Evolutionary conservation across 306 rosid genomes (phyloP), one percentile per base, ranked within the genome.

Genomic region (Cicer yamashitae): DNA sequence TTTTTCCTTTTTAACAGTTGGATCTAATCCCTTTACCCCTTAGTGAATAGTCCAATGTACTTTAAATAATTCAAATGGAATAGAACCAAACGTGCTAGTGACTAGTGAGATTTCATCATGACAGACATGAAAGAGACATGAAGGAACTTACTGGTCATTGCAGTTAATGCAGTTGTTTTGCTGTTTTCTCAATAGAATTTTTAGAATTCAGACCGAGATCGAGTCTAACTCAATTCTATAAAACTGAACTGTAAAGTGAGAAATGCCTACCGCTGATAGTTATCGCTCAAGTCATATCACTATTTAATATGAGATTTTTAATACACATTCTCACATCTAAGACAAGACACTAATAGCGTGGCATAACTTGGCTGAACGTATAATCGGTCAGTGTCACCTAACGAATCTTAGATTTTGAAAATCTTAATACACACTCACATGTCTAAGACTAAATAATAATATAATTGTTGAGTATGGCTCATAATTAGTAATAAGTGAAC

Each of bases 31-130:
- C 5, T 30, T 45, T 11, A 1, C 40, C 57, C 13, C 47, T 69
- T 14, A 57, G 8, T 71, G 84, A 72, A 77, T 73, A 54, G 78
- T 77, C 78, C 77, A 61, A 71, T 56, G 59, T 15, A 20, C 65
- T 60, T 52, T 65, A 74, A 73, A 58, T 47, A 71, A 68, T 48
- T 39, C 69, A 76, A 67, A 73, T 76, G 41, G 52, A 52, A 22
- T 59, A 39, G 62, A 68, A 51, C 39, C 47, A 76, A 78, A 52
- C 52, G 3, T 67, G 58, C 46, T 12, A 52, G 56, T 67, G 69
- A 43, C 46, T 22, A 52, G 61, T 67, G 69, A 43, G 80, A 61
- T 76, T 44, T 71, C 75, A 44, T 47, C 40, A 59, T 34, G 70
- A 53, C 25, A 56, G 48, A 64, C 44, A 76, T 60, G 18, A 60